These are phyloP conservation scores for Dacryopinax primogenitus DNA, from an alignment of 768 basidiomycete genomes.

Conservation along the genomic window DNA sequence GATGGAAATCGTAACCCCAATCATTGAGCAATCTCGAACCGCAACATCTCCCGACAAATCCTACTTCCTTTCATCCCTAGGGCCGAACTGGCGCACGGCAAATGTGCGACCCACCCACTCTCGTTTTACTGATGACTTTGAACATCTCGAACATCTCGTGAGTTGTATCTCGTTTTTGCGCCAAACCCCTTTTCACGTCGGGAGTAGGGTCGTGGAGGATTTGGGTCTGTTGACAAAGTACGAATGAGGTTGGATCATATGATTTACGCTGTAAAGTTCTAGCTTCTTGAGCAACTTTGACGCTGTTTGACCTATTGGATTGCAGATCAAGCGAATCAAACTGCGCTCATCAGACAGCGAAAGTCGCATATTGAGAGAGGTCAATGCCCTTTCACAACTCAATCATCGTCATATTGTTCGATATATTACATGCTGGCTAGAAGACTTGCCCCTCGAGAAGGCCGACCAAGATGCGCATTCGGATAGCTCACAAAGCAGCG, in stretches of 20 bases:
- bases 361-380: slow-evolving; percentile 79
- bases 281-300: too few species aligned
- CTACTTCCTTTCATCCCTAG: background rate
- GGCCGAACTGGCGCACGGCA: background rate
- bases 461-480: slow-evolving; percentile 38
- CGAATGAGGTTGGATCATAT: background rate
- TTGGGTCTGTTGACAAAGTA: slow-evolving; percentile 1
- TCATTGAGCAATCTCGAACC: background rate
- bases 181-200: background rate
- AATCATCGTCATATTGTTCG: slow-evolving; percentile 85
- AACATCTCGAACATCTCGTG: background rate
- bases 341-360: slow-evolving; percentile 67
- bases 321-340: slow-evolving; percentile 74
- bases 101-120: background rate
- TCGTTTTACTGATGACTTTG: background rate
- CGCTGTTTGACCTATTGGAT: background rate
- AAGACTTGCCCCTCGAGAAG: slow-evolving; percentile 33
- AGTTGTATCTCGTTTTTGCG: background rate
- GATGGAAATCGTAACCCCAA: background rate
- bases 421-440: slow-evolving; percentile 87
- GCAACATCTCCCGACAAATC: background rate
- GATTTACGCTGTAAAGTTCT: background rate
- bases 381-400: slow-evolving; percentile 73
- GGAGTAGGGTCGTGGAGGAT: background rate
- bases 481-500: slow-evolving; percentile 1